phyloP scores from a whole-genome alignment of 2,329 filamentous ascomycete species.

The Colletotrichum kahawae region DNA sequence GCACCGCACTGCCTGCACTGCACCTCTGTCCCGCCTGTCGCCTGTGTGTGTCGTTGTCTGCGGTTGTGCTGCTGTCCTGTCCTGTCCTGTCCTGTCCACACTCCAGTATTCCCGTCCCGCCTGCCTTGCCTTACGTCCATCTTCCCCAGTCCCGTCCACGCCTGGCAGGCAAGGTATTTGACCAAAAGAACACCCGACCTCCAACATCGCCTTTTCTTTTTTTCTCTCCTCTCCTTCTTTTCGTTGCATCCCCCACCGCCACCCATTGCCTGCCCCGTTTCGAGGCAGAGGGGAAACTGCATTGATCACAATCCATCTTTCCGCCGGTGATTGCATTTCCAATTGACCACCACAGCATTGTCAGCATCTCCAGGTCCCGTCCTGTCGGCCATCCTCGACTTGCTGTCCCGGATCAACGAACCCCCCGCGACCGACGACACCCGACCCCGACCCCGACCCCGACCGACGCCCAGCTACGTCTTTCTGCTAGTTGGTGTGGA shows the following conservation, averaged over 20 bases:
- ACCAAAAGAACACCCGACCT: background rate
- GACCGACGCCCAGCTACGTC: background rate
- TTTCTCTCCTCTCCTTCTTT: background rate
- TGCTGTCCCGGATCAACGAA: slow-evolving; percentile 1
- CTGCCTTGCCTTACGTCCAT: background rate
- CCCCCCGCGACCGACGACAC: slow-evolving; percentile 10
- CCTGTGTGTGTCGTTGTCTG: background rate
- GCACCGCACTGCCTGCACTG: background rate
- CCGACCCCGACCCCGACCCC: background rate
- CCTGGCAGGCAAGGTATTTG: background rate
- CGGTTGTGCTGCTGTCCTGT: background rate
- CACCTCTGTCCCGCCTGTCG: background rate
- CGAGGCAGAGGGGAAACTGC: background rate
- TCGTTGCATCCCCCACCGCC: background rate
- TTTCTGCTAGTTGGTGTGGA: background rate
- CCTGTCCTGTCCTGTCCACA: background rate
- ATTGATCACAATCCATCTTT: background rate
- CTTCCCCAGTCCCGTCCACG: background rate
- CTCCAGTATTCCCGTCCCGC: background rate
- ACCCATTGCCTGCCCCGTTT: background rate
- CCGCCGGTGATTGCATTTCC: background rate
- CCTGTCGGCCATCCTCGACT: background rate
- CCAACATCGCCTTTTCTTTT: background rate
- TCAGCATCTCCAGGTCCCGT: background rate
- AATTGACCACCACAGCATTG: background rate